Evolutionary conservation across 352 stramenopile species (phyloP).

Genomic region (Phytopythium vexans): DNA sequence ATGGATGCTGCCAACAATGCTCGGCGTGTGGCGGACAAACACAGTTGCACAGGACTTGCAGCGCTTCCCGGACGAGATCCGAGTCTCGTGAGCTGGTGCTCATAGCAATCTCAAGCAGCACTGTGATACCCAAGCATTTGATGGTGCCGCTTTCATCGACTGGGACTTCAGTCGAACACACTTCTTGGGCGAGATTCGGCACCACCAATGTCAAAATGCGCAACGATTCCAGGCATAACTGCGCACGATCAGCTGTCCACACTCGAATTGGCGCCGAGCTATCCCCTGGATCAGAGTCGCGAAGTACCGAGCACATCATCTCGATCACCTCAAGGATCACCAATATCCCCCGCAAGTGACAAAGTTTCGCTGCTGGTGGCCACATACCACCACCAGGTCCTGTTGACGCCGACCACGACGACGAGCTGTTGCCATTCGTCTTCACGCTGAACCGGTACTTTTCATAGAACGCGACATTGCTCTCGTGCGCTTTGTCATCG

Average conservation of each 20-base stretch:
- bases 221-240: conserved; percentile 78
- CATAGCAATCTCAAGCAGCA: conserved; percentile 77
- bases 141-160: conserved; percentile 36
- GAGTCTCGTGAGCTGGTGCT: conserved; percentile 71
- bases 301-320: conserved; percentile 61
- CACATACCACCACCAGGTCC: conserved; percentile 62
- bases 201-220: conserved; percentile 74
- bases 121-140: conserved; percentile 57
- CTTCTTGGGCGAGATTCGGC: conserved; percentile 59
- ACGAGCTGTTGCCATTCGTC: conserved; percentile 29
- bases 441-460: conserved; percentile 77
- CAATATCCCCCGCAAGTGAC: conserved; percentile 66
- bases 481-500: conserved; percentile 82
- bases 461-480: conserved; percentile 82
- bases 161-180: conserved; percentile 70
- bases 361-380: conserved; percentile 66
- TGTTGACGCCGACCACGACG: conserved; percentile 53
- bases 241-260: conserved; percentile 76
- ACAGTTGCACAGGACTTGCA: conserved; percentile 82
- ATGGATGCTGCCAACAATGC: conserved; percentile 81
- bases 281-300: conserved; percentile 51
- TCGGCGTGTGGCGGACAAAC: conserved; percentile 73
- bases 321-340: conserved; percentile 78
- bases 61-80: conserved; percentile 64
- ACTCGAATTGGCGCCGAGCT: conserved; percentile 48